Base-by-base conservation (phyloP, 2,329 filamentous ascomycete species). In the Penicillium frequentans region DNA sequence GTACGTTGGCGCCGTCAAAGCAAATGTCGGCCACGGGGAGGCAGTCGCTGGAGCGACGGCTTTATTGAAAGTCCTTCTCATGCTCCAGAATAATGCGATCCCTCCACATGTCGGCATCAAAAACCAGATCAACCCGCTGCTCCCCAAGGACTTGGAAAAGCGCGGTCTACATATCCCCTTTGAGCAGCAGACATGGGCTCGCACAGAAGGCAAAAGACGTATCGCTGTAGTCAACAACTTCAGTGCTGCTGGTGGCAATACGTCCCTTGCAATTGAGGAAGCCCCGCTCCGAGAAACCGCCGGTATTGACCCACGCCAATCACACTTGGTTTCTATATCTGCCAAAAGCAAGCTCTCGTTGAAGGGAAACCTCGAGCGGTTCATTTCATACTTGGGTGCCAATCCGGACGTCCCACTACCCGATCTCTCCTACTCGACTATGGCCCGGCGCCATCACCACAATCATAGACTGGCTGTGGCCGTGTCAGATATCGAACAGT, bases 31-130 rank as follows among this genome's bases (percentile, higher is more conserved):
- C 81, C 39, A 85, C 80, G n/a, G 82, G 79, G n/a, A 75, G 46
- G 64, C 70, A 2, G 73, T 49, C 1, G 67, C 72, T 1, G 73
- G 73, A 11, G 60, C 71, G 1, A 64, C 65, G 5, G 61, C 70
- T 1, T 73, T 90, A 3, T 77, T 85, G 67, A 90, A 90, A 70
- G 82, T 87, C 0, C 71, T 90, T 3, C 67, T 89, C 64, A 88
- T 88, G 85, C 70, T 88, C 45, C 79, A 86, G 70, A 83, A 88
- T 64, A 82, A 81, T 52, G 70, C 74, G 3, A 89, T 90, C 33
- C 86, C 86, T 0, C 86, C 84, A 0, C 88, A 91, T 60, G 77
- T 84, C 7, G 87, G 88, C 7, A 88, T 90, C 74, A 89, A 90
- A 51, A 71, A 62, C n/a, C 49, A 60, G 10, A 64, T 75, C 11